Evolutionary conservation across 1,284 basidiomycete species (phyloP).

Genomic region (Rhodotorula sp.): DNA sequence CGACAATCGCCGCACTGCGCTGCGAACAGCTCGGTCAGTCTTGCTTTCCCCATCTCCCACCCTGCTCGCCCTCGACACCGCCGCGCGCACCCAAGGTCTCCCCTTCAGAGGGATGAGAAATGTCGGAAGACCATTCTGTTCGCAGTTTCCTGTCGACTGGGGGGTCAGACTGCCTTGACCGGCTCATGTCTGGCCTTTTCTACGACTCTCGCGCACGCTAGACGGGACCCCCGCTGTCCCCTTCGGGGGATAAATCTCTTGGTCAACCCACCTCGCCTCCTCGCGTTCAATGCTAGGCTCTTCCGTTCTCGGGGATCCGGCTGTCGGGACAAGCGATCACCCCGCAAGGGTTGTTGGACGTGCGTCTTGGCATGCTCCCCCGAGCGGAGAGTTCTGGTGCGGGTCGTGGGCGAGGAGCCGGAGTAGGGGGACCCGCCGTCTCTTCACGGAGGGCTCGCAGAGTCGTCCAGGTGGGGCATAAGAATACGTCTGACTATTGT

Average conservation of each 20-base stretch:
- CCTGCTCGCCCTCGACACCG: not conserved
- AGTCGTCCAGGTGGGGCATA: constrained; percentile 5
- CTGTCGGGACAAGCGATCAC: not conserved
- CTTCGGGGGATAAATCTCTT: not conserved
- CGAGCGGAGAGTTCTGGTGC: not conserved
- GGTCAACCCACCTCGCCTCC: constrained; percentile 10
- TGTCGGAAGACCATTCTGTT: constrained; percentile 31
- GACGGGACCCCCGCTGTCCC: constrained; percentile 1
- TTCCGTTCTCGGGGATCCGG: not conserved
- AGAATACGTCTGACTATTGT: constrained; percentile 6
- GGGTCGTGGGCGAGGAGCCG: constrained; percentile 3
- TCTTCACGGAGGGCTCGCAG: not conserved
- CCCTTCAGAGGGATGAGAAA: constrained; percentile 16
- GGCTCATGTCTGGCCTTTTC: not conserved
- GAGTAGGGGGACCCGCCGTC: constrained; percentile 2
- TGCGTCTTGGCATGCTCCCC: not conserved
- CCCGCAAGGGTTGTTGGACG: constrained; percentile 5
- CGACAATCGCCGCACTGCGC: not conserved
- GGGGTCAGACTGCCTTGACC: not conserved
- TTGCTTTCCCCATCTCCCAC: not conserved
- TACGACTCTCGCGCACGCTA: constrained; percentile 1
- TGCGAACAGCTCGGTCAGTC: not conserved
- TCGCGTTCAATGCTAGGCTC: not conserved
- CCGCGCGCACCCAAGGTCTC: not conserved
- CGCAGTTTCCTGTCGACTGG: constrained; percentile 31